Evolutionary conservation across 139 green algal species (phyloP).

Genomic region (Haematococcus lacustris): DNA sequence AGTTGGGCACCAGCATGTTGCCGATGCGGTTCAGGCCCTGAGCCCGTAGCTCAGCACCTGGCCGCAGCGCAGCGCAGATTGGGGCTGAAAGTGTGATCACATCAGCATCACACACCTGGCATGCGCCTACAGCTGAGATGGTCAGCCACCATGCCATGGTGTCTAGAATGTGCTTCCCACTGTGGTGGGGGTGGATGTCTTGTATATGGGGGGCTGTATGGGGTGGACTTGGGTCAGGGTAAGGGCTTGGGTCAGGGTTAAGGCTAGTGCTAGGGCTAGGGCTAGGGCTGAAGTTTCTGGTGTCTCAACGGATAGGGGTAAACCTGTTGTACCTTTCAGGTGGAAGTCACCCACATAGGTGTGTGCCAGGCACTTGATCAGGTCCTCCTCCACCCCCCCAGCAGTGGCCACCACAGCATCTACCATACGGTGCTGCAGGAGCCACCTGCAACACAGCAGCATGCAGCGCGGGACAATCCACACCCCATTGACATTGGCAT

Average conservation of each 20-base stretch:
- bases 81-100: background rate
- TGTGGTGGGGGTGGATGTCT: background rate
- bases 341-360: constrained; percentile 93
- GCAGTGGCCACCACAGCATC: constrained; percentile 95
- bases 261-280: too few relatives aligned
- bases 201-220: background rate
- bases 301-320: too few relatives aligned
- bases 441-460: constrained; percentile 57
- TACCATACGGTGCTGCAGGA: constrained; percentile 85
- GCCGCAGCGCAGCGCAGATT: too few relatives aligned
- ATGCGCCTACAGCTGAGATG: too few relatives aligned
- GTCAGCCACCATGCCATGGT: too few relatives aligned
- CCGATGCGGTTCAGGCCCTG: constrained; percentile 92
- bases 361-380: constrained; percentile 95
- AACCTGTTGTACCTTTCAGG: background rate
- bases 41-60: constrained; percentile 72
- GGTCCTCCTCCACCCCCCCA: constrained; percentile 94
- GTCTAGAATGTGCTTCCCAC: too few relatives aligned
- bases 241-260: too few relatives aligned
- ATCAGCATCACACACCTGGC: too few relatives aligned
- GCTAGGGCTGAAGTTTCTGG: too few relatives aligned
- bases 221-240: background rate
- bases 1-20: constrained; percentile 99
- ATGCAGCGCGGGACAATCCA: too few relatives aligned
- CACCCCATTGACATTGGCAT: too few relatives aligned